phyloP scores from a whole-genome alignment of 306 rosid genomes.

The Geum urbanum region DNA sequence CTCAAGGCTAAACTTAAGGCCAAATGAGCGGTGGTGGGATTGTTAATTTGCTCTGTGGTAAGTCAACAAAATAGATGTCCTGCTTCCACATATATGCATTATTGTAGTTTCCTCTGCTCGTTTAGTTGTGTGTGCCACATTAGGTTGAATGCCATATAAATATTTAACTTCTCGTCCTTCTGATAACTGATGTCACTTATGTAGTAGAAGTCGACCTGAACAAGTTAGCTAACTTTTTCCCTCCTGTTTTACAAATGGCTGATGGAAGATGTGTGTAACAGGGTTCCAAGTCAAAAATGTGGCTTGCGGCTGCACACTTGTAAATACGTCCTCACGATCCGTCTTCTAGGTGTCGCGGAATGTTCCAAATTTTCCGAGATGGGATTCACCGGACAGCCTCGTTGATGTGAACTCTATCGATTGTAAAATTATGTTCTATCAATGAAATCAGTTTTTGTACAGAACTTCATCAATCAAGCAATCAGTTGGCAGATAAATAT shows the following conservation, averaged over 20 bases:
- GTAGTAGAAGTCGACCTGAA: not conserved
- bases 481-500: not conserved
- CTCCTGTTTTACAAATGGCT: not conserved
- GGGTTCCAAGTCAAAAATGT: not conserved
- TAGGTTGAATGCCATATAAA: not conserved
- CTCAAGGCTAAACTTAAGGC: slow-evolving; percentile 51
- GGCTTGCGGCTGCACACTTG: not conserved
- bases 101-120: not conserved
- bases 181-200: not conserved
- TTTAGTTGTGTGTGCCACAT: not conserved
- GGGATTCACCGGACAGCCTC: slow-evolving; percentile 6
- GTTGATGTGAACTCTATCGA: not conserved
- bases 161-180: not conserved
- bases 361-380: not conserved
- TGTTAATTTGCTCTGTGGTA: slow-evolving; percentile 26
- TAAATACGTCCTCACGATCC: not conserved
- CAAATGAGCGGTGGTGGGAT: slow-evolving; percentile 31
- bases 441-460: slow-evolving; percentile 2
- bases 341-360: not conserved
- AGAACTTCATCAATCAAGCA: not conserved
- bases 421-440: not conserved
- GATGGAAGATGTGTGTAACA: too few relatives aligned
- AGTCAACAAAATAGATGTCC: slow-evolving; percentile 13
- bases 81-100: not conserved
- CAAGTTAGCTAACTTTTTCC: not conserved